phyloP scores from a whole-genome alignment of 1,284 basidiomycete species.

The Irpex sp. region DNA sequence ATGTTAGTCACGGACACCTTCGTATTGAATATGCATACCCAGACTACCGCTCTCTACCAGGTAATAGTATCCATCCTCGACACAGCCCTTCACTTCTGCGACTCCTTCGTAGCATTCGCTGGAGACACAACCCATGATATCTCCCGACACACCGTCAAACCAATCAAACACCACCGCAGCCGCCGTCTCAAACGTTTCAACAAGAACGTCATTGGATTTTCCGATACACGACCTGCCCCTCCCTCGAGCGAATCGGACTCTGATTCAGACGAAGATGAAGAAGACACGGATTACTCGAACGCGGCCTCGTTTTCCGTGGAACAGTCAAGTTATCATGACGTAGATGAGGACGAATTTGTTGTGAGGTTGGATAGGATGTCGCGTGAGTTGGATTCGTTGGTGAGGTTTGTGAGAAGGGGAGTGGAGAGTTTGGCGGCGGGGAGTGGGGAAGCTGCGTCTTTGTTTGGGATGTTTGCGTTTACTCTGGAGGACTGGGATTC shows the following conservation, averaged over 20 bases:
- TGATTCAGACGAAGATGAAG: slow-evolving; percentile 23
- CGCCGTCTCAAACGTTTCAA: slow-evolving; percentile 49
- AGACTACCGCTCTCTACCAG: slow-evolving; percentile 63
- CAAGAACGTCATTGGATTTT: slow-evolving; percentile 61
- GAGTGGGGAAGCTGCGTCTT: slow-evolving; percentile 48
- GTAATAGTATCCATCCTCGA: slow-evolving; percentile 70
- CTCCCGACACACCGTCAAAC: slow-evolving; percentile 51
- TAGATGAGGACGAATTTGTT: slow-evolving; percentile 42
- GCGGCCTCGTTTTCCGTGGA: slow-evolving; percentile 31
- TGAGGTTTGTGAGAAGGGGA: slow-evolving; percentile 62
- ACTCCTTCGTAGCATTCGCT: slow-evolving; percentile 56
- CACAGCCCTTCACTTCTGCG: slow-evolving; percentile 65
- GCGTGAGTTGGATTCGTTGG: slow-evolving; percentile 63
- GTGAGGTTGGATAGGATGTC: slow-evolving; percentile 60
- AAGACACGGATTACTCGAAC: slow-evolving; percentile 43
- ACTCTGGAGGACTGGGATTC: slow-evolving; percentile 78
- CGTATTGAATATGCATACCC: not conserved
- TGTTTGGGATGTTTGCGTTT: slow-evolving; percentile 75
- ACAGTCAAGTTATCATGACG: slow-evolving; percentile 27
- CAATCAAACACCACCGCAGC: slow-evolving; percentile 53
- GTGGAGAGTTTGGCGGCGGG: slow-evolving; percentile 61
- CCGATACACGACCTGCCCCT: slow-evolving; percentile 30
- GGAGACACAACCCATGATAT: slow-evolving; percentile 58
- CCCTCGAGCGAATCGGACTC: slow-evolving; percentile 30
- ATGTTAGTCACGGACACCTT: too few species aligned